These are phyloP conservation scores for Parmelia sp. DNA, from an alignment of 495 filamentous ascomycete genomes.

Conservation along the genomic window DNA sequence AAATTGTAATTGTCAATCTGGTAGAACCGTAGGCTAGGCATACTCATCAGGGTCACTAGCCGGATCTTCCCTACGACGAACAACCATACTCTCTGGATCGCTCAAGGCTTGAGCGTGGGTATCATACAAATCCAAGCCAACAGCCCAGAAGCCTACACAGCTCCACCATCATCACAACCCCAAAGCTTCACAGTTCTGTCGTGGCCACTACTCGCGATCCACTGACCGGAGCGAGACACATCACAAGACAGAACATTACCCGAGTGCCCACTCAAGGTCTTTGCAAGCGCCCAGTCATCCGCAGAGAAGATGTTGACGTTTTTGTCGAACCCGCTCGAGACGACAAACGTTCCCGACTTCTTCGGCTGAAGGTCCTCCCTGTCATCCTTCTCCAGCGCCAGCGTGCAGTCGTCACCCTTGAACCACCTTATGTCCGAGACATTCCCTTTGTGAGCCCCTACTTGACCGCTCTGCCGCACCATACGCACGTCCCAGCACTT, in stretches of 20 bases:
- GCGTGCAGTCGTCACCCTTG: conserved; percentile 60
- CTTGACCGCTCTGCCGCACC: conserved; percentile 70
- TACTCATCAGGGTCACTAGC: background rate
- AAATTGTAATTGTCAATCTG: background rate
- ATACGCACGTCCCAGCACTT: conserved; percentile 97
- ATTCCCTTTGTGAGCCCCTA: conserved; percentile 86
- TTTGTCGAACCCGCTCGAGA: conserved; percentile 87
- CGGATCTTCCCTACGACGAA: background rate
- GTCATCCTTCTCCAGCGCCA: conserved; percentile 52
- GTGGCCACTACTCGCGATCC: conserved; percentile 89
- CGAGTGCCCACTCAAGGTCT: conserved; percentile 81
- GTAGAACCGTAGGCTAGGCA: background rate
- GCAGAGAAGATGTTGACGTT: conserved; percentile 93
- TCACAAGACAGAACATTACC: conserved; percentile 88
- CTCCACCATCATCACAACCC: conserved; percentile 71
- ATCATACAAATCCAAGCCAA: background rate
- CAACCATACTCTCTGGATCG: background rate
- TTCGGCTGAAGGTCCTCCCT: conserved; percentile 46
- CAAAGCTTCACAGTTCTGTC: conserved; percentile 95
- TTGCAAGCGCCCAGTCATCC: conserved; percentile 89
- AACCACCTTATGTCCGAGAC: conserved; percentile 94
- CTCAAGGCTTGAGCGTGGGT: background rate
- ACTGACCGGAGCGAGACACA: conserved; percentile 73
- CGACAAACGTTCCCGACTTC: conserved; percentile 66
- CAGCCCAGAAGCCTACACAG: conserved; percentile 6